Evolutionary conservation across 2,329 filamentous ascomycete species (phyloP), one percentile per base, ranked within the genome.

Genomic region (Fusarium torreyae): DNA sequence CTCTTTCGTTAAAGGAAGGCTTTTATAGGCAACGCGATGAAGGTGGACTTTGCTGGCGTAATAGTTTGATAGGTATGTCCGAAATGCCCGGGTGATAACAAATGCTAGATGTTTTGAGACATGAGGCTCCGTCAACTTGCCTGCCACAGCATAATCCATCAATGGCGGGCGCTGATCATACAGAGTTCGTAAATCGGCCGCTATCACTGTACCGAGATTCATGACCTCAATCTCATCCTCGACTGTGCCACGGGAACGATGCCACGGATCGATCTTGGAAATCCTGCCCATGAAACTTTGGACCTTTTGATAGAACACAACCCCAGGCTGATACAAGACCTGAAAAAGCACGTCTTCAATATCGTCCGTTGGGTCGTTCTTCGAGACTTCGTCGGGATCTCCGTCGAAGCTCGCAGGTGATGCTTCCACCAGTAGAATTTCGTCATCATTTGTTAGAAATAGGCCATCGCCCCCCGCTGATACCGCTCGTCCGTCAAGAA

Each of bases 211-310:
- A 2, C 82, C 86, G 45, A 86, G 80, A 33, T 82, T 82, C 85
- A 88, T 88, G 2, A 88, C 85, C 57, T 88, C 86, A 3, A 84
- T 87, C 76, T 88, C 85, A 69, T 88, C 86, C 50, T 87, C 82
- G 11, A 88, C 86, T 0, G 85, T 88, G 6, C 86, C 86, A 9
- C 86, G 81, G 24, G 81, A 82, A 13, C 86, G 82, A 71, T 88
- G 86, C 84, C 85, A 88, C 1, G 82, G 85, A 57, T 88, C 85
- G 54, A 88, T 87, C 57, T 84, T 82, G 8, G 86, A 85, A 48
- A 88, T 87, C 7, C 85, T 81, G 3, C 86, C 86, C 78, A 87
- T 87, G 71, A 88, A 87, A 34, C 83, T 85, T 71, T 87, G 86
- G 0, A 88, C 84, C 63, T 87, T 86, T 56, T 88, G 86, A 66